Evolutionary conservation across 441 rosid species (phyloP), one percentile per base, ranked within the genome.

Genomic region (Erysimum pusillum): DNA sequence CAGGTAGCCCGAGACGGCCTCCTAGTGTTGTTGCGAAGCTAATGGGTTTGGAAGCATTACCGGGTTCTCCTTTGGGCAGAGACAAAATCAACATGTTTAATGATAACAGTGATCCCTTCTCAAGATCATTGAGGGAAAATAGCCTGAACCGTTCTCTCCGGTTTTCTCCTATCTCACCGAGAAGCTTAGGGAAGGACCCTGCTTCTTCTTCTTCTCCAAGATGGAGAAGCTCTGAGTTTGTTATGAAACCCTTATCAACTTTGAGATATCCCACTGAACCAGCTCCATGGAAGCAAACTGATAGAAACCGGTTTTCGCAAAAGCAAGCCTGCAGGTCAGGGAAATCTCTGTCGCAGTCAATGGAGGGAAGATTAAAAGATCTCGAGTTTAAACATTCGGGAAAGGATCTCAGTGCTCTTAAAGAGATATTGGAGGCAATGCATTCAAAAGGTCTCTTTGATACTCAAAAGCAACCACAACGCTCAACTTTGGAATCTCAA

Each of bases 11-110:
- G 81, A 88, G 86, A 66, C 89, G 89, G 44, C 89, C 93, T 74
- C 87, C 98, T 38, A 85, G 91, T 78, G 89, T 95, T 67, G 96
- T 95, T 54, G 99, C 98, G 22, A 95, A 91, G 87, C 85, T 95
- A 73, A 95, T 95, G 99, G 99, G 99, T 56, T 91, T 91, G 88
- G 99, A 95, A 49, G 76, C 89, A 36, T 81, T 95, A 81, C 97
- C 98, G 5, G 85, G 86, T 76, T 89, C 93, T 67, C 79, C 87
- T 65, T 69, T 77, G 20, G 74, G 84, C 35, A 73, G 84, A 67
- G 81, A 79, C 22, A 69, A 59, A 64, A 54, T 71, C 25, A 63
- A 73, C 57, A 69, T 49, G 11, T 71, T 78, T 71, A 85, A 84
- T 54, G 84, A 76, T 69, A 72, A 57, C 54, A 76, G 51, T 54